Evolutionary conservation across 1,284 basidiomycete genomes (phyloP).

Genomic region (Hemileccinum hortonii): DNA sequence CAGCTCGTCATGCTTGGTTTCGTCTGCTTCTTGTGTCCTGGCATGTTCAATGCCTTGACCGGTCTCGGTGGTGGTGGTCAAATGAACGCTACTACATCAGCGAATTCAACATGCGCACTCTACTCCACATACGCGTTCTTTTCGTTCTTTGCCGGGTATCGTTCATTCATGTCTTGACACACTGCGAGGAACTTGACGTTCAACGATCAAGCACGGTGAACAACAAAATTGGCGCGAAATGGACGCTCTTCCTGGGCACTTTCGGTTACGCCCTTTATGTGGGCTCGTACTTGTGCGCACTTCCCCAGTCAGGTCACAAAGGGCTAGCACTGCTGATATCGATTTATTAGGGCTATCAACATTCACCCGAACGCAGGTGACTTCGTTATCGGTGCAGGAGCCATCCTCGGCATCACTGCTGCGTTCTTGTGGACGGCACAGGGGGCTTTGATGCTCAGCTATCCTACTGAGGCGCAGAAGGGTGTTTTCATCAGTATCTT

Average conservation of each 20-base stretch:
- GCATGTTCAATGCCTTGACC: constrained; percentile 34
- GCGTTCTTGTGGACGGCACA: constrained; percentile 68
- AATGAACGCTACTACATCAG: constrained; percentile 30
- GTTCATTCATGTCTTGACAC: not conserved
- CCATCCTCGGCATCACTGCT: constrained; percentile 61
- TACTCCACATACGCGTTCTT: constrained; percentile 46
- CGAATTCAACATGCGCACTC: constrained; percentile 39
- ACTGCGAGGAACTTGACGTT: not conserved
- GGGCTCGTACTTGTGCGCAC: constrained; percentile 44
- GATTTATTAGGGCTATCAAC: constrained; percentile 39
- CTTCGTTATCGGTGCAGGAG: constrained; percentile 57
- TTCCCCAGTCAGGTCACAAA: not conserved
- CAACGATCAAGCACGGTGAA: constrained; percentile 41
- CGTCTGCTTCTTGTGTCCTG: constrained; percentile 41
- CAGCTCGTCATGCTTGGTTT: constrained; percentile 38
- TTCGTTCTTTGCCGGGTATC: constrained; percentile 46
- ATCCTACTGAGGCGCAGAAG: constrained; percentile 58
- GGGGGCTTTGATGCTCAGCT: constrained; percentile 62
- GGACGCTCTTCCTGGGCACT: constrained; percentile 55
- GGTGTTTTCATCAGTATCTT: constrained; percentile 61
- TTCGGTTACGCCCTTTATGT: constrained; percentile 54
- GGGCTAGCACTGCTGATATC: not conserved
- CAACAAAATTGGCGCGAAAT: constrained; percentile 52
- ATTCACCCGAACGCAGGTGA: constrained; percentile 40
- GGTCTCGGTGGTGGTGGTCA: constrained; percentile 44